Base-by-base conservation (phyloP, 176 grass and related monocot genomes). In the Avena eriantha region DNA sequence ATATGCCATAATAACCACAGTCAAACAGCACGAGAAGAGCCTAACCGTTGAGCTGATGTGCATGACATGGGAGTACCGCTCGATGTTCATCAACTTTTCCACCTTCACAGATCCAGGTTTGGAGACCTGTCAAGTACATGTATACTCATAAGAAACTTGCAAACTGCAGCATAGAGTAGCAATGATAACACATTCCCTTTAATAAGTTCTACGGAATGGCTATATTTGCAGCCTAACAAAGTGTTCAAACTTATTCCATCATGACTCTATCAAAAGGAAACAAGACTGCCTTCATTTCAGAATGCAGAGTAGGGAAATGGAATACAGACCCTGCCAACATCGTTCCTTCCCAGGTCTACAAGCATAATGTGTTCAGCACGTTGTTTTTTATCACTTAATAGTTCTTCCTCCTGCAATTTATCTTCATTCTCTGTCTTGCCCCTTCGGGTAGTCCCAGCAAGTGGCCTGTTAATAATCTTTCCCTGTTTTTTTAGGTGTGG, bases 281-380 rank as follows among this genome's bases (percentile, higher is more conserved):
- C 3, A 50, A 66, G 15, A 69, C 47, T 34, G 23, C 7, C 24
- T 39, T 50, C 14, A 61, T 77, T 41, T 41, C 12, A 56, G 46
- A 80, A 82, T 80, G 15, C 29, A 41, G 26, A 75, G 67, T 76
- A 67, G 56, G 47, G 18, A 2, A 69, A 90, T 53, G 63, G 8
- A 87, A 79, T 19, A 89, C 81, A 76, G 33, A 97, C 95, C 92
- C 68, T 97, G 81, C 92, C 95, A 57, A 97, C 92, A 95, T 97
- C 95, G 76, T 97, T 97, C 59, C 92, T 88, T 60, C 95, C 95
- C 91, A 97, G 91, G 79, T 97, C 95, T 12, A 97, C 95, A 47
- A 97, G 95, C 95, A 97, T 97, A 64, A 97, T 94, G 78, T 97
- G 95, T 82, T 97, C 95, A 13, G 95, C 95, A 78, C 92, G 88